Percentiles rank a stretch among this genome's conserved stretches.
Evolutionary conservation across 495 filamentous ascomycete genomes (phyloP).

Genomic region (Jackrogersella minutella): DNA sequence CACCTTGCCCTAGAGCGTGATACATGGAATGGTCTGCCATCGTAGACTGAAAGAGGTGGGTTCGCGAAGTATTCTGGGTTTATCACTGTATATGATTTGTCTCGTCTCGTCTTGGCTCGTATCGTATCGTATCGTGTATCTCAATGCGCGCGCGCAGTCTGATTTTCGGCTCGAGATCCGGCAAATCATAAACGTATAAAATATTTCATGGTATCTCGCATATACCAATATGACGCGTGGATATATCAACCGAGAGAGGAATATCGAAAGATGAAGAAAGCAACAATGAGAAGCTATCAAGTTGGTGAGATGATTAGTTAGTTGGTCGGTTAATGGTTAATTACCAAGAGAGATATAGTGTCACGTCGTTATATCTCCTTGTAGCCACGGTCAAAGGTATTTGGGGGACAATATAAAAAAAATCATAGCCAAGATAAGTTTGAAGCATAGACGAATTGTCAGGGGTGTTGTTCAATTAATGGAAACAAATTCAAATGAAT

Average conservation of each 20-base stretch:
- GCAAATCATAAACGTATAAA: constrained; percentile 30
- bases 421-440: constrained; percentile 24
- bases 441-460: constrained; percentile 7
- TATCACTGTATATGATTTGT: no score
- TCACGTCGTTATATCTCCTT: neutral
- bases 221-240: constrained; percentile 9
- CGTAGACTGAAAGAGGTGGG: no score
- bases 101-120: no score
- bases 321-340: neutral
- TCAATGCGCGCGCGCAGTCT: neutral
- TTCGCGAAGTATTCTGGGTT: no score
- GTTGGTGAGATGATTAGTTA: neutral
- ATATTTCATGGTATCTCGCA: constrained; percentile 31
- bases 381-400: constrained; percentile 22
- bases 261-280: no score
- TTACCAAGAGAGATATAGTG: neutral
- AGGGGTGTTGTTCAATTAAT: neutral
- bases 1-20: constrained; percentile 72
- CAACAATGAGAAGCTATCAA: no score
- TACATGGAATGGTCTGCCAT: constrained; percentile 85
- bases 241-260: neutral
- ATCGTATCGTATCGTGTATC: no score
- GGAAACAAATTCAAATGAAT: constrained; percentile 22
- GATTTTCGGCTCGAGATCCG: constrained; percentile 16
- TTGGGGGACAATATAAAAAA: no score